Conservation (phyloP, 495 filamentous ascomycete species). For the Pyrenopolyporus hunteri region DNA sequence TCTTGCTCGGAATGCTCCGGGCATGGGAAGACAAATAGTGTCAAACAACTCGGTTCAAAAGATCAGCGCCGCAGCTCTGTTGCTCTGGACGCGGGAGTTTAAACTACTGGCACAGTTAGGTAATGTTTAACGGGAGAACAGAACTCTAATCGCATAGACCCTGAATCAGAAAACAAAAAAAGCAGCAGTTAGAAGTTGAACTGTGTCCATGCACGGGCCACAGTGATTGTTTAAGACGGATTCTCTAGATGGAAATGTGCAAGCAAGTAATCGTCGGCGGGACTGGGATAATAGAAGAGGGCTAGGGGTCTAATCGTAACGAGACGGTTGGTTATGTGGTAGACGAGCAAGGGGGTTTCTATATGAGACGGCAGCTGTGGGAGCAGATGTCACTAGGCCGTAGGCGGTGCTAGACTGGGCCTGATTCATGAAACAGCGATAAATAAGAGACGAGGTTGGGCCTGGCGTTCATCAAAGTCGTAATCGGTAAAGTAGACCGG, state of each 20-base stretch:
- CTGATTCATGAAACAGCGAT: conserved; percentile 27
- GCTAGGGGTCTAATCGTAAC: conserved; percentile 16
- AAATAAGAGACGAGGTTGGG: conserved; percentile 13
- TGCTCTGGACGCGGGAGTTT: neutral
- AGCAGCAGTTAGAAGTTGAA: too few species aligned
- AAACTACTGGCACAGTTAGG: too few species aligned
- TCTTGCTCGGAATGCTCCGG: conserved; percentile 8
- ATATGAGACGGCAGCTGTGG: conserved; percentile 30
- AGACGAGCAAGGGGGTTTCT: conserved; percentile 6
- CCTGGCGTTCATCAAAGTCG: conserved; percentile 3
- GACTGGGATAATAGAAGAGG: neutral
- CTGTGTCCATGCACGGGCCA: too few species aligned
- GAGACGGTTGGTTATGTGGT: conserved; percentile 13
- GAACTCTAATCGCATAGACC: too few species aligned
- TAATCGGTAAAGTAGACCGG: conserved; percentile 11
- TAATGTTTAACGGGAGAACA: too few species aligned
- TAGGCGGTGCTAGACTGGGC: conserved; percentile 4
- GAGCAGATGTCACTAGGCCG: conserved; percentile 20
- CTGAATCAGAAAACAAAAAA: neutral
- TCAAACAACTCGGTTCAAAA: too few species aligned
- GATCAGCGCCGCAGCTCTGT: neutral
- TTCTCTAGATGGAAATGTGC: neutral
- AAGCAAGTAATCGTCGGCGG: neutral
- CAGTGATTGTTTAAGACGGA: too few species aligned
- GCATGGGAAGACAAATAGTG: conserved; percentile 10